phyloP scores from a whole-genome alignment of 768 basidiomycete genomes.

The Suillus spraguei region DNA sequence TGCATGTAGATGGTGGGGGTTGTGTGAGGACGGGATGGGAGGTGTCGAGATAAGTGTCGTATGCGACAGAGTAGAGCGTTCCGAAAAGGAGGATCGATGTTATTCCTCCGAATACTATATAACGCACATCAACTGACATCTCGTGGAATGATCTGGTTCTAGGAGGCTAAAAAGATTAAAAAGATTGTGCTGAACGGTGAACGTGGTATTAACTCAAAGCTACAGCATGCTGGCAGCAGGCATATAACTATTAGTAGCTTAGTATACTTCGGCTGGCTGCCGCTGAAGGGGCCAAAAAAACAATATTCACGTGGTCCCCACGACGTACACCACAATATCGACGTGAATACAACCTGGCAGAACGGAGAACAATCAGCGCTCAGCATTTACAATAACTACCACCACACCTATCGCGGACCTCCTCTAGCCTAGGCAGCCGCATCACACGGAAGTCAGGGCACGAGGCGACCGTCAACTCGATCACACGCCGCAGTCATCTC shows the following conservation, averaged over 20 bases:
- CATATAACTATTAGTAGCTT: not conserved
- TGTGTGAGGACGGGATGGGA: slow-evolving; percentile 73
- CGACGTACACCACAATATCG: not conserved
- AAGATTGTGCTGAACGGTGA: not conserved
- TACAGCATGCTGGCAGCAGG: not conserved
- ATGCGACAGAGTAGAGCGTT: slow-evolving; percentile 63
- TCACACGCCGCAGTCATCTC: too few relatives aligned
- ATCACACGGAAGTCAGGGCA: too few relatives aligned
- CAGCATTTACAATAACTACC: too few relatives aligned
- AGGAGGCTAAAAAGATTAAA: not conserved
- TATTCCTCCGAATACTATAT: slow-evolving; percentile 42
- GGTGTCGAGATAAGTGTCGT: slow-evolving; percentile 81
- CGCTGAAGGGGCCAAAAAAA: not conserved
- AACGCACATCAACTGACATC: slow-evolving; percentile 18
- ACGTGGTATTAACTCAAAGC: not conserved
- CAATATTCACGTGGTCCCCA: not conserved
- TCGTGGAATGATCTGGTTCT: not conserved
- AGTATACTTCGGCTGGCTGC: not conserved
- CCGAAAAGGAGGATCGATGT: slow-evolving; percentile 56
- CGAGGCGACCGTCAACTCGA: too few relatives aligned
- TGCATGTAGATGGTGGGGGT: slow-evolving; percentile 64
- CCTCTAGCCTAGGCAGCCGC: too few relatives aligned
- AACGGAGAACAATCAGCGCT: too few relatives aligned
- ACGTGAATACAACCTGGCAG: too few relatives aligned
- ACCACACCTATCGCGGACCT: too few relatives aligned